Evolutionary conservation across 2,329 filamentous ascomycete species (phyloP), one percentile per base, ranked within the genome.

Genomic region (Aspergillus sp.): DNA sequence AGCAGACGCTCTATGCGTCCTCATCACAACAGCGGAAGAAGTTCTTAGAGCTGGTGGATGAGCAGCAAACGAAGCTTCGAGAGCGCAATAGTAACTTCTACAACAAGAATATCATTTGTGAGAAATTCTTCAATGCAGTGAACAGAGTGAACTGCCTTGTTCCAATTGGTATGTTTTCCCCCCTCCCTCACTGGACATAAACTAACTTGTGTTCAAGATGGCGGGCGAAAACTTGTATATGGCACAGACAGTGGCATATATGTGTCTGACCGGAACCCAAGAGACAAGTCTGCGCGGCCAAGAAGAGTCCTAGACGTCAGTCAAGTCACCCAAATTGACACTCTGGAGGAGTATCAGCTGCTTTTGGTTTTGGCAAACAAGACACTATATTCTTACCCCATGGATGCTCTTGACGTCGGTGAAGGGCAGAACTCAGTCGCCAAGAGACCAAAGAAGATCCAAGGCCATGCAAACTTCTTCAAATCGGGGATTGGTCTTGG

Each of bases 381-480:
- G 78, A 93, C 92, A 0, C 83, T 98, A 9, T 88, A 91, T 66
- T 96, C 93, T 7, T 98, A 95, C 77, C 87, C 91, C 1, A 81
- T 96, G 52, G 89, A 93, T 61, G 92, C 91, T 13, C 81, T 99
- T 56, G 93, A 96, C 67, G 85, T 89, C 3, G 89, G 89, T 62
- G 93, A 98, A 68, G 80, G 80, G 48, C 82, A 85, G 58, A 88
- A 88, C 51, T 84, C 90, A 34, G 80, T 93, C 55, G 86, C 86
- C 15, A 96, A 95, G 74, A 86, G 92, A 42, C 91, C 92, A 8
- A 93, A 95, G 80, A 97, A 97, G 81, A 98, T 99, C 62, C 89
- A 93, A 75, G 96, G 90, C 67, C 93, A 97, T 76, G 96, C 93
- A 75, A 97, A 93, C 75, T 99, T 98, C 80, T 99, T 99, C 86